Conservation (phyloP, 164 flowering plant species). For the Akebia trifoliata region DNA sequence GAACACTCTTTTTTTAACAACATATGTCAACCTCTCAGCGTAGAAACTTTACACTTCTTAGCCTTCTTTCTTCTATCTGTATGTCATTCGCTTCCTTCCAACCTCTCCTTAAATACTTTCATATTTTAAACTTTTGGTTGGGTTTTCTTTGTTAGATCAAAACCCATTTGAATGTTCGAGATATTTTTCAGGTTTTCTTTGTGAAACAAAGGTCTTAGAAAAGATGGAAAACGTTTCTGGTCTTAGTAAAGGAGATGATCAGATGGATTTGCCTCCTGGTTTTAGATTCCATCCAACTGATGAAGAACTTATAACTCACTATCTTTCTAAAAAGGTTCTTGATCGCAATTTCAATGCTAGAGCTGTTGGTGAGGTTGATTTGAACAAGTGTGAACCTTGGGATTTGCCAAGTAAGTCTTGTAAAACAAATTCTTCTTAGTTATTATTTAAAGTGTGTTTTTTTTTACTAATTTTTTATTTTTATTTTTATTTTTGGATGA, state of each 20-base stretch:
- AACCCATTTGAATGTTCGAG: no score
- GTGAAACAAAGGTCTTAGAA: no score
- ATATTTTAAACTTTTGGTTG: no score
- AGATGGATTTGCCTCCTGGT: constrained; percentile 79
- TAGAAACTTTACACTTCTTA: constrained; percentile 3
- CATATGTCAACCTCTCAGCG: neutral
- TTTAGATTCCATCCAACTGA: constrained; percentile 92
- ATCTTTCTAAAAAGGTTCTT: constrained; percentile 55
- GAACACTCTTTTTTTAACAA: constrained; percentile 24
- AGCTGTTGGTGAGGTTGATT: constrained; percentile 87
- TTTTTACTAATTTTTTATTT: no score
- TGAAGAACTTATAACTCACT: constrained; percentile 86
- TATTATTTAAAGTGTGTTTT: no score
- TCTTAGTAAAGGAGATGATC: constrained; percentile 37
- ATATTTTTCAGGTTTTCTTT: constrained; percentile 2
- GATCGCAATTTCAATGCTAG: constrained; percentile 45
- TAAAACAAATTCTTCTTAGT: no score
- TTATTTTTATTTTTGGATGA: constrained; percentile 21
- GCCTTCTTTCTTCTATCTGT: neutral
- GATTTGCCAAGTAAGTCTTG: constrained; percentile 70
- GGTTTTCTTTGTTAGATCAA: no score
- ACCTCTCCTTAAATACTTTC: no score
- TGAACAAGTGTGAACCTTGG: constrained; percentile 98
- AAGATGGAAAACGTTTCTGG: constrained; percentile 43
- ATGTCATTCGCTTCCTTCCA: no score